phyloP scores from a whole-genome alignment of 208 protist genomes.

The Trypanosoma cruzi region DNA sequence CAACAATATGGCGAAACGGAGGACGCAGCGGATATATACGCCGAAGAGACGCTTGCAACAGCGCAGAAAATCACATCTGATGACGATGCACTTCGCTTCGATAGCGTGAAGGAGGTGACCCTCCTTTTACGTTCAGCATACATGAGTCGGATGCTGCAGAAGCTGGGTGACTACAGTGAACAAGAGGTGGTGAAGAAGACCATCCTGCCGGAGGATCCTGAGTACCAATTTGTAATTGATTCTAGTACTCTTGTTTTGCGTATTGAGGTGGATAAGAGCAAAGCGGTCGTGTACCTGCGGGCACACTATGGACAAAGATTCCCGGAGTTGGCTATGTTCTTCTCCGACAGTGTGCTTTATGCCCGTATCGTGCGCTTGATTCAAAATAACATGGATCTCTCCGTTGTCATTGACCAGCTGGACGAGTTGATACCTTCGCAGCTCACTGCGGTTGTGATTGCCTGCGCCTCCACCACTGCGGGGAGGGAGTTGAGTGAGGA shows the following conservation, averaged over 20 bases:
- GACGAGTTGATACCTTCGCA: slow-evolving; percentile 87
- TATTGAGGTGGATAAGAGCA: slow-evolving; percentile 90
- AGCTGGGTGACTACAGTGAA: slow-evolving; percentile 78
- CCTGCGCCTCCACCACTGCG: slow-evolving; percentile 85
- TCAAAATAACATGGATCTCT: slow-evolving; percentile 83
- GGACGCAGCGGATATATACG: slow-evolving; percentile 28
- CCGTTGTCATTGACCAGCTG: slow-evolving; percentile 61
- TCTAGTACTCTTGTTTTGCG: slow-evolving; percentile 83
- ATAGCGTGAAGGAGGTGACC: slow-evolving; percentile 82
- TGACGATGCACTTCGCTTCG: slow-evolving; percentile 82
- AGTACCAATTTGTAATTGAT: slow-evolving; percentile 92
- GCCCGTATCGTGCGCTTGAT: slow-evolving; percentile 83
- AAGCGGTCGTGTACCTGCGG: slow-evolving; percentile 84
- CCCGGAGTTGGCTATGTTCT: slow-evolving; percentile 90
- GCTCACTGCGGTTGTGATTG: slow-evolving; percentile 83
- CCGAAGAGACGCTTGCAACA: slow-evolving; percentile 35
- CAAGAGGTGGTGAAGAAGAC: slow-evolving; percentile 68
- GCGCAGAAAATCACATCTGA: slow-evolving; percentile 43
- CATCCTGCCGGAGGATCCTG: slow-evolving; percentile 79
- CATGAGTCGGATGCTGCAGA: slow-evolving; percentile 71
- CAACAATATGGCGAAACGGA: slow-evolving; percentile 12
- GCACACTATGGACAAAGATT: slow-evolving; percentile 90
- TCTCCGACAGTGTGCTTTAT: slow-evolving; percentile 86
- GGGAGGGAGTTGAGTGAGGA: slow-evolving; percentile 62
- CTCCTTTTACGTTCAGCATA: slow-evolving; percentile 76